Percentiles rank a stretch among this genome's conserved stretches.
Conservation (phyloP, 257 asterid species). For the Eucommia ulmoides region DNA sequence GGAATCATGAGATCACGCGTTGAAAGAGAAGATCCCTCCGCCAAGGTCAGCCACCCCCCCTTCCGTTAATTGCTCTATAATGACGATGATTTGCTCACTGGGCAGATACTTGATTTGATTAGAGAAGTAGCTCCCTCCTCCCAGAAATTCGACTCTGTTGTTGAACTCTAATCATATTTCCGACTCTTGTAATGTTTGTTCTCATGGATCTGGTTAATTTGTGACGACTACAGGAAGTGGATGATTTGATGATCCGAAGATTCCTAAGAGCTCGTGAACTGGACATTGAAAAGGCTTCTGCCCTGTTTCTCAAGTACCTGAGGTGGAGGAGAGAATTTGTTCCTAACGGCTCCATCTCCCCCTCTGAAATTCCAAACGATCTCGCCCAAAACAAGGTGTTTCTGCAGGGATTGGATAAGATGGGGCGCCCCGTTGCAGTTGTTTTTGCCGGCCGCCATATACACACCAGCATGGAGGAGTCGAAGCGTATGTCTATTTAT, state of each 20-base stretch:
- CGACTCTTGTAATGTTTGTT: no score
- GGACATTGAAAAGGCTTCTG: constrained; percentile 73
- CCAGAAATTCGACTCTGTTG: no score
- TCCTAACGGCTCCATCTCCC: constrained; percentile 25
- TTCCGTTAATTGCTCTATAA: not conserved
- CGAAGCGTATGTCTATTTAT: constrained; percentile 43
- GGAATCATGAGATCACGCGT: constrained; percentile 19
- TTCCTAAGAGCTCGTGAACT: constrained; percentile 89
- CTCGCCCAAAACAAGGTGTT: constrained; percentile 58
- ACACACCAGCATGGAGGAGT: constrained; percentile 54
- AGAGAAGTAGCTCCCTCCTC: no score
- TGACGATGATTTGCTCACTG: no score
- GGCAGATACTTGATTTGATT: no score
- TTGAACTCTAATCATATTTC: no score
- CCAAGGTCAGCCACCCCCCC: constrained; percentile 15
- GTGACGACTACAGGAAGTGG: constrained; percentile 53
- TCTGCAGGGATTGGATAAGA: constrained; percentile 79
- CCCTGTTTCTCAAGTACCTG: constrained; percentile 55
- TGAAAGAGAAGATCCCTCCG: constrained; percentile 17
- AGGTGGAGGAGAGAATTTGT: constrained; percentile 73
- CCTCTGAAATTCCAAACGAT: constrained; percentile 38
- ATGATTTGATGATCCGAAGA: constrained; percentile 70
- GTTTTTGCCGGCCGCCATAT: constrained; percentile 59
- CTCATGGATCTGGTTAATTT: no score
- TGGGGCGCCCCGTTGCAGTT: constrained; percentile 58